Base-by-base conservation (phyloP, 2,329 filamentous ascomycete species). In the Sarocladium kiliense region DNA sequence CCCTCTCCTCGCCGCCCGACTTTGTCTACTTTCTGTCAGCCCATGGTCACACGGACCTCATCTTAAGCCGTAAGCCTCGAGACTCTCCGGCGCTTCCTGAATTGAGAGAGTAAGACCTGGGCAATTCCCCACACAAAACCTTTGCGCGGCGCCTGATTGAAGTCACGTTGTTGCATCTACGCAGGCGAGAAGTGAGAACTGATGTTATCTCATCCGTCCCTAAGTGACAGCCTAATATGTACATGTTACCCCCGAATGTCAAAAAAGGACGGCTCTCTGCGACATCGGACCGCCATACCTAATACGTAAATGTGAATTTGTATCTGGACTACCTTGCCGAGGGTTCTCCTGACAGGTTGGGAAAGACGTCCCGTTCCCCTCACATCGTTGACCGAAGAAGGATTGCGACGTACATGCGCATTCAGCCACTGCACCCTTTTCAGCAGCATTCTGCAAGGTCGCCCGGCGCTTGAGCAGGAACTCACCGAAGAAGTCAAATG, bases 251-350 rank as follows among this genome's bases (percentile, higher is more conserved):
- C n/a, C n/a, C 30, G 9, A 34, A 14, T 34, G 7, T 14, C 30
- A 34, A 34, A 14, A 34, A 34, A 34, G 30, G 30, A 14, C 30
- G 6, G 30, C 30, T 12, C 12, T 9, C 12, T 39, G 36, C 36
- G 16, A 9, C 16, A n/a, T n/a, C 12, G 36, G n/a, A 19, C 36
- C 9, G 9, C 36, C 36, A 5, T 39, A n/a, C 16, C 36, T 39
- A 16, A 39, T 39, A n/a, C 16, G 36, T 39, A 16, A 54, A 55
- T 58, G 45, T 45, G 55, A 26, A 37, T 55, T 56, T 37, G 51
- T n/a, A n/a, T n/a, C n/a, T n/a, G n/a, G n/a, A n/a, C n/a, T n/a
- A n/a, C n/a, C n/a, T n/a, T n/a, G n/a, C n/a, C n/a, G n/a, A n/a
- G n/a, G n/a, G n/a, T n/a, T n/a, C n/a, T n/a, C 55, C 53, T 30